Conservation (phyloP, 106 monocot species). For the Amphibolis antarctica region DNA sequence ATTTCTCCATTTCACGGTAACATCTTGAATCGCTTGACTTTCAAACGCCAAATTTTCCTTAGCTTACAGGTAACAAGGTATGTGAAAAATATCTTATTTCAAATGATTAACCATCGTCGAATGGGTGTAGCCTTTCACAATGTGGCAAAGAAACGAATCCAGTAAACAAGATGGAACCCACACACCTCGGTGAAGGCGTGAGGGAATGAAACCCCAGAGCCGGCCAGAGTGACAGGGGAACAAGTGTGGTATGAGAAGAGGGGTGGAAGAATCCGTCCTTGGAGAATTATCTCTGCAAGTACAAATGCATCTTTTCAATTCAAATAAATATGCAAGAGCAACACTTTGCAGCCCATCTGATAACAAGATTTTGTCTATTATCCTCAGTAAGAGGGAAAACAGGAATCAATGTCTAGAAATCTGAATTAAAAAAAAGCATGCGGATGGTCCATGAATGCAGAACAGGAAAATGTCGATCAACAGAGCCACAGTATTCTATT, state of each 20-base stretch:
- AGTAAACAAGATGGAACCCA: constrained; percentile 10
- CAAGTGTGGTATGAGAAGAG: constrained; percentile 12
- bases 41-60: not conserved
- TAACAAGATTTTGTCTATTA: too few species aligned
- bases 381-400: too few species aligned
- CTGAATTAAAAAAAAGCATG: too few species aligned
- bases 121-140: constrained; percentile 12
- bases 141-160: not conserved
- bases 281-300: not conserved
- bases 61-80: not conserved
- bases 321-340: too few species aligned
- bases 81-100: not conserved
- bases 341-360: too few species aligned
- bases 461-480: too few species aligned
- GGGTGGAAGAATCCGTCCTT: constrained; percentile 28
- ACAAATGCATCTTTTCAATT: not conserved
- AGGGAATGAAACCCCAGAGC: constrained; percentile 30
- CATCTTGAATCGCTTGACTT: not conserved
- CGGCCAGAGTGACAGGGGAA: constrained; percentile 67
- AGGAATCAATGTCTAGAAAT: too few species aligned
- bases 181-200: constrained; percentile 88
- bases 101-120: constrained; percentile 18
- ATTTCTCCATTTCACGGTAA: constrained; percentile 34
- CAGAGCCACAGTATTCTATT: too few species aligned
- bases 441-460: too few species aligned